Evolutionary conservation across 2,329 filamentous ascomycete genomes (phyloP), one percentile per base, ranked within the genome.

Genomic region (Colletotrichum gigasporum): DNA sequence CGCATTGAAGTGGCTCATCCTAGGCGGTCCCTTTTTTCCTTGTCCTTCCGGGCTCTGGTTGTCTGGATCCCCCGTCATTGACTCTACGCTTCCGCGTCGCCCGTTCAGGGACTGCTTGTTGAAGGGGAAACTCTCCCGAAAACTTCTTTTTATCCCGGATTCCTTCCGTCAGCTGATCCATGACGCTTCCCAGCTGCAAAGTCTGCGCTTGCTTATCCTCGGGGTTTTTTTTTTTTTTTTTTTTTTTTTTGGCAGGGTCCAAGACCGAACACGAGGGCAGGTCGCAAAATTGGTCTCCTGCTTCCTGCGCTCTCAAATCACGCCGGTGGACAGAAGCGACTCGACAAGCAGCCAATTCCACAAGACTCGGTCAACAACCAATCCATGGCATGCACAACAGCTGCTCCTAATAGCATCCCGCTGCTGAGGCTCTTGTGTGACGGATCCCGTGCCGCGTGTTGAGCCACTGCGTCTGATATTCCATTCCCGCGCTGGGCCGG

Each of bases 391-490:
- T 60, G 55, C 24, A 10, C 14, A 41, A 34, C 12, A 24, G 20
- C 26, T 22, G 7, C 18, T n/a, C 16, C 26, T 34, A 5, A 9
- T n/a, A n/a, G n/a, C n/a, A n/a, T n/a, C 35, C 44, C 18, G 28
- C 42, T 63, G 51, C 37, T 42, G 45, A 51, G 18, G 32, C 20
- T 35, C 30, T n/a, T 28, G 58, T 58, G 12, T 47, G 51, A 52
- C 63, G 22, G n/a, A 45, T 52, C 42, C 24, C 18, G 24, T 45
- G 44, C 32, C 30, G 24, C 47, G 24, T 24, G 24, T 50, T 30
- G 30, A 51, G 45, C 18, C 45, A 58, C 52, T 20, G 50, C 24
- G 45, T 63, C 51, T 57, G 37, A 63, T 57, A 63, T 50, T 22
- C 32, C 34, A 47, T 65, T 63, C 37, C 37, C 52, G 24, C 39